Evolutionary conservation across 106 monocot species (phyloP).

Genomic region (Vanilla planifolia): DNA sequence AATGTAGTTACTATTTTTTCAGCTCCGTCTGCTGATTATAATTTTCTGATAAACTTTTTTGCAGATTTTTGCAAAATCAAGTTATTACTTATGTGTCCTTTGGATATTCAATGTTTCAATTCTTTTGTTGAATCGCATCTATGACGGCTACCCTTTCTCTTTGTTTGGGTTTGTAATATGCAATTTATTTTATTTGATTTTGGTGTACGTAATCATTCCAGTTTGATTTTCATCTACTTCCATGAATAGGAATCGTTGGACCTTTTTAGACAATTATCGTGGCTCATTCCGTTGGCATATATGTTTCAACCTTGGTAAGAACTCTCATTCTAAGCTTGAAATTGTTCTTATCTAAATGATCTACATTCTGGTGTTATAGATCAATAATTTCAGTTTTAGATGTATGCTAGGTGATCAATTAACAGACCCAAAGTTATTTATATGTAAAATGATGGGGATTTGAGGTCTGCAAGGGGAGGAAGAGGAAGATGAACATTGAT

Average conservation of each 20-base stretch:
- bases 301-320: conserved; percentile 98
- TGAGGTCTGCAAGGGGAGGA: too few species aligned
- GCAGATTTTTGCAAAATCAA: conserved; percentile 63
- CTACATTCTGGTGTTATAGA: too few species aligned
- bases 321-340: not conserved
- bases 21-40: too few species aligned
- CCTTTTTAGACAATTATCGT: conserved; percentile 68
- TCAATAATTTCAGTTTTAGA: too few species aligned
- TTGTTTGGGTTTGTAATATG: conserved; percentile 67
- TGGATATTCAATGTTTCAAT: conserved; percentile 82
- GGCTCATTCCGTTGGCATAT: conserved; percentile 98
- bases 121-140: conserved; percentile 75
- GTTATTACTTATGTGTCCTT: conserved; percentile 42
- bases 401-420: too few species aligned
- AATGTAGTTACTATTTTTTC: too few species aligned
- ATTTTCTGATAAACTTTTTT: not conserved
- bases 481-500: too few species aligned
- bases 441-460: too few species aligned
- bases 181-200: not conserved
- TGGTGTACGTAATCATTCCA: not conserved
- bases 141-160: conserved; percentile 90
- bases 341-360: too few species aligned
- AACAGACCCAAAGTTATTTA: too few species aligned
- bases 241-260: conserved; percentile 48
- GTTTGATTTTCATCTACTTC: conserved; percentile 3